These are phyloP conservation scores for Daedaleopsis nitida DNA, from an alignment of 768 basidiomycete species.

Conservation along the genomic window DNA sequence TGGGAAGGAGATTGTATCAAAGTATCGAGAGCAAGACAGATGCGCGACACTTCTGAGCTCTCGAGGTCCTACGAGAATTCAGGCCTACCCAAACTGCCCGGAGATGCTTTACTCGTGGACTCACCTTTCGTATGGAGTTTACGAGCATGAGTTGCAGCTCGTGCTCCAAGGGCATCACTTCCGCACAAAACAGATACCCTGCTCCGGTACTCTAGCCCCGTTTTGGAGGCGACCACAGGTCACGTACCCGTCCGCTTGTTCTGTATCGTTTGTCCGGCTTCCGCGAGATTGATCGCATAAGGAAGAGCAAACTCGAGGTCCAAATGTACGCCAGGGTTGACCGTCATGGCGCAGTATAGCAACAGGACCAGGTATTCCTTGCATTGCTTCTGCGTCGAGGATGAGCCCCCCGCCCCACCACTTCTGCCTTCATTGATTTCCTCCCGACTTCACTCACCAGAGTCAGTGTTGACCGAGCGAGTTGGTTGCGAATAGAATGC, in stretches of 20 bases:
- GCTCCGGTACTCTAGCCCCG: not conserved
- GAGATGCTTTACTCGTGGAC: not conserved
- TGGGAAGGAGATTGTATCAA: slow-evolving; percentile 62
- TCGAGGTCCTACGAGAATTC: slow-evolving; percentile 64
- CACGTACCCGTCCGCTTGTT: slow-evolving; percentile 68
- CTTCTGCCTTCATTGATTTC: not conserved
- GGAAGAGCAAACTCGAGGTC: slow-evolving; percentile 71
- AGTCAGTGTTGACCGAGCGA: slow-evolving; percentile 52
- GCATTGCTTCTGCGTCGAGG: slow-evolving; percentile 53
- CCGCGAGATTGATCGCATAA: slow-evolving; percentile 77
- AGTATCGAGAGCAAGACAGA: slow-evolving; percentile 73
- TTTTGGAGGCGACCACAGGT: not conserved
- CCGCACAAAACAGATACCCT: slow-evolving; percentile 82
- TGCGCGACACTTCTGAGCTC: slow-evolving; percentile 50
- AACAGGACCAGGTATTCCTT: slow-evolving; percentile 70
- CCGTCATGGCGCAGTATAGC: slow-evolving; percentile 65
- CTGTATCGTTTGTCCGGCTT: slow-evolving; percentile 58
- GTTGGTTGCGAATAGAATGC: slow-evolving; percentile 51
- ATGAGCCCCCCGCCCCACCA: not conserved
- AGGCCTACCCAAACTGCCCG: not conserved
- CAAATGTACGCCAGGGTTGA: slow-evolving; percentile 45
- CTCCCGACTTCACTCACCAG: slow-evolving; percentile 46
- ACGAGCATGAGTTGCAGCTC: slow-evolving; percentile 83
- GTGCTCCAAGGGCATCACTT: slow-evolving; percentile 67
- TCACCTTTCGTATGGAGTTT: slow-evolving; percentile 82